Evolutionary conservation across 2,329 filamentous ascomycete species (phyloP).

Genomic region (Xenoacremonium recifei): DNA sequence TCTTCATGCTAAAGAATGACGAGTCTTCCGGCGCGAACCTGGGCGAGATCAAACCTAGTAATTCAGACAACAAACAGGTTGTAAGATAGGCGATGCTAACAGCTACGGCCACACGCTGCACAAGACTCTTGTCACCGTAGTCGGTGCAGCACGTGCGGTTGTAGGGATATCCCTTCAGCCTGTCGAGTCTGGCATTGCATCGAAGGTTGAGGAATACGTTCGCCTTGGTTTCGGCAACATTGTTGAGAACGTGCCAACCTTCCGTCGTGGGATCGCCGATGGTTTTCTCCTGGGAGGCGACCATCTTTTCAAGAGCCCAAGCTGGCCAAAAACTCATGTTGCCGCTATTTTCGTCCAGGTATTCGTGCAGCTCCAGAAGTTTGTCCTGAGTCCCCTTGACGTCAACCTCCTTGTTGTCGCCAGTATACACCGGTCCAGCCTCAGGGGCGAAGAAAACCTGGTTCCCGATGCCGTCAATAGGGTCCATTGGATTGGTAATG

Average conservation of each 20-base stretch:
- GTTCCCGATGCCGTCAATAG: background rate
- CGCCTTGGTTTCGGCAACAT: constrained; percentile 32
- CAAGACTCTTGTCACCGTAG: constrained; percentile 32
- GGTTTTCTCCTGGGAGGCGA: background rate
- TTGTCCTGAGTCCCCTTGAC: background rate
- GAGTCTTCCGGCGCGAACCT: constrained; percentile 7
- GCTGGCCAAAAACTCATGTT: constrained; percentile 2
- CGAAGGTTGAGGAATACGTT: constrained; percentile 50
- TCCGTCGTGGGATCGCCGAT: constrained; percentile 25
- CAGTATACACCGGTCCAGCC: too few relatives aligned
- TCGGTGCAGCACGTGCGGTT: constrained; percentile 52
- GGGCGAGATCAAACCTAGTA: constrained; percentile 14
- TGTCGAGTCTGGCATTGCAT: constrained; percentile 44
- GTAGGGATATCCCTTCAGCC: constrained; percentile 37
- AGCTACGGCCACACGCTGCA: constrained; percentile 22
- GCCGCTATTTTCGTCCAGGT: background rate
- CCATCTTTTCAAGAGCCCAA: constrained; percentile 2
- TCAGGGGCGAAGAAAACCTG: background rate
- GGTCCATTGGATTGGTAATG: background rate
- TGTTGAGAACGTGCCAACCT: constrained; percentile 29
- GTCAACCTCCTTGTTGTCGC: background rate
- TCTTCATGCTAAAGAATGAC: constrained; percentile 19
- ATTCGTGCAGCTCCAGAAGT: background rate
- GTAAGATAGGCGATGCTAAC: constrained; percentile 16
- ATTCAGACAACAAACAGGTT: constrained; percentile 16